A percentile compares a stretch with the other conserved stretches of the same genome.
These are phyloP conservation scores for Castanea mollissima DNA, from an alignment of 306 rosid species.

Conservation along the genomic window DNA sequence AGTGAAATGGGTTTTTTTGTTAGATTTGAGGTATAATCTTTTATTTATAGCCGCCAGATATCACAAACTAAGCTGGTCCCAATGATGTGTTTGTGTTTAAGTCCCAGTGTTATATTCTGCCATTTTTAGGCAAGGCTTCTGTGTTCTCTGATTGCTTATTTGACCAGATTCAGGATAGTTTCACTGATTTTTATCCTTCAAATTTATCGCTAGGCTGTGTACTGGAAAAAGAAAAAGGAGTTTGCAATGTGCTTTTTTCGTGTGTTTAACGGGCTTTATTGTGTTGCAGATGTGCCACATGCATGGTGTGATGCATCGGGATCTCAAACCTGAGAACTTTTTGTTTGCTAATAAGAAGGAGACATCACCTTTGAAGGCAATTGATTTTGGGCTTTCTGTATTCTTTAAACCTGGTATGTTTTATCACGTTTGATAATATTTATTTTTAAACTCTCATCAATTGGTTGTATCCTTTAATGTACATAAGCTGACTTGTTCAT, in stretches of 20 bases:
- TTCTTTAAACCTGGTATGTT: constrained; percentile 85
- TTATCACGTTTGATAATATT: background rate
- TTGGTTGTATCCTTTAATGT: constrained; percentile 10
- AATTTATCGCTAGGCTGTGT: background rate
- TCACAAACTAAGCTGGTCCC: background rate
- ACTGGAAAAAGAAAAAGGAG: background rate
- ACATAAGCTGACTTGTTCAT: constrained; percentile 18
- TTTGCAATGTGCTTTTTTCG: background rate
- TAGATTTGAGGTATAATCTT: background rate
- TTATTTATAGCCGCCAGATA: background rate
- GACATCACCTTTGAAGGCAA: constrained; percentile 77
- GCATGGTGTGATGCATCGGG: constrained; percentile 95
- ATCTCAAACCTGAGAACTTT: constrained; percentile 96
- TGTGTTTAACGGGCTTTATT: background rate
- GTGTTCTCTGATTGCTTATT: too few species aligned
- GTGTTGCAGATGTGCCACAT: constrained; percentile 80
- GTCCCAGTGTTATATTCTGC: background rate
- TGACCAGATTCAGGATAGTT: background rate
- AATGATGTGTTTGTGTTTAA: background rate
- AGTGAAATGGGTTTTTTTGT: background rate
- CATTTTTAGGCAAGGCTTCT: too few species aligned
- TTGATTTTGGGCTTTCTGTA: constrained; percentile 92
- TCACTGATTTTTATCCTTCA: background rate
- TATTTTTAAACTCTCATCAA: constrained; percentile 4
- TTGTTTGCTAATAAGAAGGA: constrained; percentile 89